These are phyloP conservation scores for Eragrostis nindensis DNA, from an alignment of 176 grass and related monocot genomes.

Conservation along the genomic window DNA sequence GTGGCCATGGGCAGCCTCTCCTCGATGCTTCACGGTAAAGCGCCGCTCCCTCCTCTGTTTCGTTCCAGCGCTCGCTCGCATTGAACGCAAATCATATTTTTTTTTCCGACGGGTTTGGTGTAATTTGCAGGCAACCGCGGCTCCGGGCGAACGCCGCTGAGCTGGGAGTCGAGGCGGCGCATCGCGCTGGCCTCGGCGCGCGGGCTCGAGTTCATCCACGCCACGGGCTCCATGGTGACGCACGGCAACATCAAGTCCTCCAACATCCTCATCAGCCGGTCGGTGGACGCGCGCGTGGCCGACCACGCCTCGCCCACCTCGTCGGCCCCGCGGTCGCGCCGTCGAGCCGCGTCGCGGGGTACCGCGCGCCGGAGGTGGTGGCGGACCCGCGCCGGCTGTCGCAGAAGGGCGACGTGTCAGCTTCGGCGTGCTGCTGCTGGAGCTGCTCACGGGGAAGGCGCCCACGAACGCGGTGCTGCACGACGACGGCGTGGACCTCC, in stretches of 20 bases:
- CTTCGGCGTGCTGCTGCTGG: conserved; percentile 74
- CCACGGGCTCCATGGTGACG: conserved; percentile 52
- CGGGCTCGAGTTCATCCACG: conserved; percentile 85
- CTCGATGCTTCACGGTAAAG: conserved; percentile 72
- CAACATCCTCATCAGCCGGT: conserved; percentile 58
- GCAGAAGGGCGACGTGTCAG: conserved; percentile 81
- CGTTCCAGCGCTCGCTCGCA: too few species aligned
- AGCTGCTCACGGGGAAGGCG: conserved; percentile 76
- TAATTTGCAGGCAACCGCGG: conserved; percentile 62
- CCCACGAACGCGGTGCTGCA: conserved; percentile 59
- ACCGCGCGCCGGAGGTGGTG: conserved; percentile 73
- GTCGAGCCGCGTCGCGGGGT: conserved; percentile 51
- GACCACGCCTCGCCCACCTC: conserved; percentile 73
- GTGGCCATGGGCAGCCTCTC: conserved; percentile 76
- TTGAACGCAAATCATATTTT: background rate
- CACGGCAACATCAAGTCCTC: conserved; percentile 88
- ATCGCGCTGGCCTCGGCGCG: conserved; percentile 66
- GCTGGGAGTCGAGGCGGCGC: conserved; percentile 61
- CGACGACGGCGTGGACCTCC: conserved; percentile 77
- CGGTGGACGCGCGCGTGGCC: conserved; percentile 64
- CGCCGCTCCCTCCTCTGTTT: background rate
- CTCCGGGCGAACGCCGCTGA: conserved; percentile 60
- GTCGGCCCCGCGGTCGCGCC: conserved; percentile 50
- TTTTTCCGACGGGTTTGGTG: background rate
- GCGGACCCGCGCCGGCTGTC: conserved; percentile 53